A percentile compares a stretch with the other conserved stretches of the same genome.
These are phyloP conservation scores for Chrysosporium keratinophilum DNA, from an alignment of 2,329 filamentous ascomycete genomes.

Conservation along the genomic window DNA sequence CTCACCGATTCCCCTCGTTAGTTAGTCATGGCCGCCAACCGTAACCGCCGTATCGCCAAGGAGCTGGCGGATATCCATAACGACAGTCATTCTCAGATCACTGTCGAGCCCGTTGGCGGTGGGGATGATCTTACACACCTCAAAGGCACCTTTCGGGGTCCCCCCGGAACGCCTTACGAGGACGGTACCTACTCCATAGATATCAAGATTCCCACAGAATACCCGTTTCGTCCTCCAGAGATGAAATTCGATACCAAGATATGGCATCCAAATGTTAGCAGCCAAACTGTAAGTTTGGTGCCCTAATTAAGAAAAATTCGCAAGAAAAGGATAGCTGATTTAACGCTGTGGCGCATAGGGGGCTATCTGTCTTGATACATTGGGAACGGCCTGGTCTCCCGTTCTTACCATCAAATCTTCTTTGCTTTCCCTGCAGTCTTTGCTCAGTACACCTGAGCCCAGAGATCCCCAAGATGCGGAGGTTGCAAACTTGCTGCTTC, in stretches of 20 bases:
- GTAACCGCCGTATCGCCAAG: constrained; percentile 45
- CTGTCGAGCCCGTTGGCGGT: constrained; percentile 51
- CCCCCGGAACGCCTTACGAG: constrained; percentile 87
- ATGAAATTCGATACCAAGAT: constrained; percentile 91
- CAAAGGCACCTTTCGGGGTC: constrained; percentile 70
- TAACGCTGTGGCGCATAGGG: constrained; percentile 48
- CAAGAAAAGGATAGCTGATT: neutral
- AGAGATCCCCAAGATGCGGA: constrained; percentile 96
- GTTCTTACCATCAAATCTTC: constrained; percentile 95
- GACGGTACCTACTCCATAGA: constrained; percentile 74
- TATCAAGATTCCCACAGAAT: constrained; percentile 76
- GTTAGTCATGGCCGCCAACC: constrained; percentile 44
- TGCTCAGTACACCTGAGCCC: constrained; percentile 86
- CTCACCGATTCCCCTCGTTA: neutral
- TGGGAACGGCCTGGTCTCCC: constrained; percentile 83
- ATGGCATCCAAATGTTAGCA: constrained; percentile 96
- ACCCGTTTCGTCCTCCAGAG: constrained; percentile 82
- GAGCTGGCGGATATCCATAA: constrained; percentile 41
- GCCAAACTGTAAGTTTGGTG: constrained; percentile 61
- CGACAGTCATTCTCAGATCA: constrained; percentile 69
- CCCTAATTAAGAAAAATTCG: neutral
- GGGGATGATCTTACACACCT: constrained; percentile 69
- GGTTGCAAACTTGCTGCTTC: constrained; percentile 80
- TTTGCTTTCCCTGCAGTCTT: constrained; percentile 81
- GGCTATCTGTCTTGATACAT: constrained; percentile 90